phyloP scores from a whole-genome alignment of 305 asterid species.

The Fraxinus ornus region DNA sequence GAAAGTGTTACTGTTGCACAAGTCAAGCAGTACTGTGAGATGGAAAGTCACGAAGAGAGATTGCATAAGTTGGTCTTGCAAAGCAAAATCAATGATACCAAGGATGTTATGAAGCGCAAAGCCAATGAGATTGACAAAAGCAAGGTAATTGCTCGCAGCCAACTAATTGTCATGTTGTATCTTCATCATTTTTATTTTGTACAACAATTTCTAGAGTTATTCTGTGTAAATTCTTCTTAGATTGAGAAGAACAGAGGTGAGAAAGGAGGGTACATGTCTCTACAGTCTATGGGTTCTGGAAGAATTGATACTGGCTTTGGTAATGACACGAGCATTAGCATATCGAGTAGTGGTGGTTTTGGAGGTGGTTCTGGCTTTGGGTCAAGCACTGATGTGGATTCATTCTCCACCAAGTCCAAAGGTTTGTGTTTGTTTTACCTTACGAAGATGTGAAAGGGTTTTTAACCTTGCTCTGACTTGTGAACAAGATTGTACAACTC shows the following conservation, averaged over 20 bases:
- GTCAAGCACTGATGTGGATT: slow-evolving; percentile 48
- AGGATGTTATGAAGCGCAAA: slow-evolving; percentile 76
- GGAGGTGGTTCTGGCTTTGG: slow-evolving; percentile 63
- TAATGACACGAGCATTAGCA: slow-evolving; percentile 39
- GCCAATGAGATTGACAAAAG: slow-evolving; percentile 78
- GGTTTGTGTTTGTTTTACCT: slow-evolving; percentile 35
- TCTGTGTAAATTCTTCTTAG: slow-evolving; percentile 27
- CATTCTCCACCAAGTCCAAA: slow-evolving; percentile 54
- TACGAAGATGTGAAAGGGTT: neutral
- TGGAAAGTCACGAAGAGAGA: slow-evolving; percentile 81
- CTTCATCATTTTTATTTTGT: neutral
- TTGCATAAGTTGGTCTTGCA: slow-evolving; percentile 70
- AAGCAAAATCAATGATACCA: slow-evolving; percentile 74
- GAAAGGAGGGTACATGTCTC: slow-evolving; percentile 52
- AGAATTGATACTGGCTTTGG: slow-evolving; percentile 54
- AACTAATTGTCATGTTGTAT: neutral
- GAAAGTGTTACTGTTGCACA: slow-evolving; percentile 74
- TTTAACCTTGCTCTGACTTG: neutral
- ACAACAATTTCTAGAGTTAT: slow-evolving; percentile 8
- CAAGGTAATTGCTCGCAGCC: slow-evolving; percentile 46
- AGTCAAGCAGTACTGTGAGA: slow-evolving; percentile 79
- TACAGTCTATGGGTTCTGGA: slow-evolving; percentile 59
- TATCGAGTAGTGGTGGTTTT: slow-evolving; percentile 50
- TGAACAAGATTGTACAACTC: neutral
- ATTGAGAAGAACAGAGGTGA: slow-evolving; percentile 62